Evolutionary conservation across 208 protist species (phyloP), one percentile per base, ranked within the genome.

Genomic region (Acanthamoeba castellanii): DNA sequence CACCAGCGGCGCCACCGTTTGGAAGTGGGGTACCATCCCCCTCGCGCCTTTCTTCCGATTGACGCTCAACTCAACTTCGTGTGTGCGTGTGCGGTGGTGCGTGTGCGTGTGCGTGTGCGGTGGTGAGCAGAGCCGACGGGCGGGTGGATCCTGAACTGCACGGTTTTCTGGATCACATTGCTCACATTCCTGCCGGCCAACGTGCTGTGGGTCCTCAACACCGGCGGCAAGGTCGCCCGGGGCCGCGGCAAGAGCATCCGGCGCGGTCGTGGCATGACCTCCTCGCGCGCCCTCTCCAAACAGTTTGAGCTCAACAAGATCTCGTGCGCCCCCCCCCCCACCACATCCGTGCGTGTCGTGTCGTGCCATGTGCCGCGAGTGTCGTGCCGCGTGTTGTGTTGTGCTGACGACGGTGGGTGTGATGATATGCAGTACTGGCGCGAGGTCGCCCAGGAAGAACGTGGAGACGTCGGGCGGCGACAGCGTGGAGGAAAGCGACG

Each of bases 251-350:
- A 84, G 76, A 84, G 76, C 76, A 57, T 84, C 76, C 34, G 76
- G 20, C 76, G 76, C 25, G 76, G 76, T 55, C 32, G 76, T 2
- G 76, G 76, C 76, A 84, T 84, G 76, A 84, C 76, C 76, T 84
- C 76, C 25, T 84, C 76, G 20, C 76, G 76, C 47, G 42, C 34
- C 22, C 76, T 84, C 76, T 84, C 76, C 37, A 47, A 84, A 37
- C 76, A 84, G 76, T 84, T 84, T 30, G 76, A 84, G 47, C 76
- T 84, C 47, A 47, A 84, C 76, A 84, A 84, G 42, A 84, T 84
- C 76, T 37, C 13, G 76, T 84, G 27, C 76, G 76, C 14, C 37
- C 2, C 45, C 18, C 72, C 8, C 76, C 45, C 34, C 11, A 37
- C 72, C 72, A 13, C 25, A 9, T 8, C 18, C 72, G 34, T 82